These are phyloP conservation scores for Beauveria medogensis DNA, from an alignment of 2,329 filamentous ascomycete species.

Conservation along the genomic window DNA sequence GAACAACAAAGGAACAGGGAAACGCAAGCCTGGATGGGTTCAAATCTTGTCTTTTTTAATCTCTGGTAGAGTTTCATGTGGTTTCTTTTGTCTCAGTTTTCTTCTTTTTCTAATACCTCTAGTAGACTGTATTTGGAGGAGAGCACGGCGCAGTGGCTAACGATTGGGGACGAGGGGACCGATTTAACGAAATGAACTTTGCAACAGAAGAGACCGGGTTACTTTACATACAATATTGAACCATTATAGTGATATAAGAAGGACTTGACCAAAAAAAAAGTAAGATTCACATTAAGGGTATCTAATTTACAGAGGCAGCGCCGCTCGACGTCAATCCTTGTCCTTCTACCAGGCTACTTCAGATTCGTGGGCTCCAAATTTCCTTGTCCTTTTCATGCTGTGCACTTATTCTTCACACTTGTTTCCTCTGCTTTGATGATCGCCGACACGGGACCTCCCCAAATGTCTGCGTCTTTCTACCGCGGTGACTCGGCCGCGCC, in stretches of 20 bases:
- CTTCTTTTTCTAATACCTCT: conserved; percentile 2
- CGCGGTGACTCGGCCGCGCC: conserved; percentile 17
- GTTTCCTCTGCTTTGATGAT: neutral
- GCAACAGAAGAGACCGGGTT: neutral
- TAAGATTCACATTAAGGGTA: conserved; percentile 27
- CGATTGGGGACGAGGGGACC: neutral
- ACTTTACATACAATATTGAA: neutral
- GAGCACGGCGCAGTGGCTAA: neutral
- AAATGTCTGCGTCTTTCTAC: neutral
- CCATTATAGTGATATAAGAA: neutral
- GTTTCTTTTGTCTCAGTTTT: neutral
- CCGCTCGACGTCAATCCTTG: neutral
- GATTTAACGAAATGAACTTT: neutral
- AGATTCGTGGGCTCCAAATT: neutral
- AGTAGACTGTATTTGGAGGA: neutral
- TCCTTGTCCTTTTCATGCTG: conserved; percentile 9
- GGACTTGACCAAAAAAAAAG: neutral
- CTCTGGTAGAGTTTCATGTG: conserved; percentile 12
- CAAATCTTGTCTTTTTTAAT: neutral
- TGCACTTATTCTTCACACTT: neutral
- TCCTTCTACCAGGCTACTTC: neutral
- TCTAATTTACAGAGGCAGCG: conserved; percentile 30
- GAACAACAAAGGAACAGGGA: neutral
- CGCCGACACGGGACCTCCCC: too few species aligned
- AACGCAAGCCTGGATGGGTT: neutral